These are phyloP conservation scores for Claviceps pazoutovae DNA, from an alignment of 2,329 filamentous ascomycete species.

Conservation along the genomic window DNA sequence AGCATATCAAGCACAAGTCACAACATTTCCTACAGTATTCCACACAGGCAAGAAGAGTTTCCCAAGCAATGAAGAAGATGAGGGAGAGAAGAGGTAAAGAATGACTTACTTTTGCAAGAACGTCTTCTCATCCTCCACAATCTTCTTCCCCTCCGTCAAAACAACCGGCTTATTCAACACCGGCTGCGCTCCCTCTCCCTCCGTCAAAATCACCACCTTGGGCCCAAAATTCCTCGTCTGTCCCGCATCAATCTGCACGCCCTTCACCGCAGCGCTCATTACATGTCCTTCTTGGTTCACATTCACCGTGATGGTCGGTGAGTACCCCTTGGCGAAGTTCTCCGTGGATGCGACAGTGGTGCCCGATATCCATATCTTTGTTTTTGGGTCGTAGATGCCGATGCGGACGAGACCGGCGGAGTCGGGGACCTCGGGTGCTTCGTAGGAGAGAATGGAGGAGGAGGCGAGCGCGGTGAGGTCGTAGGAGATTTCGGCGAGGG, in stretches of 20 bases:
- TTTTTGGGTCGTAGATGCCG: constrained; percentile 38
- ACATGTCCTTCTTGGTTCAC: constrained; percentile 31
- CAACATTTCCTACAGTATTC: no score
- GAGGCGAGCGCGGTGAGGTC: constrained; percentile 29
- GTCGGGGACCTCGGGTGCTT: constrained; percentile 38
- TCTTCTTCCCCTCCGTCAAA: constrained; percentile 45
- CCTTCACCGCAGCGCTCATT: constrained; percentile 37
- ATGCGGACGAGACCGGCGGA: constrained; percentile 38
- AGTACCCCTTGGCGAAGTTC: constrained; percentile 48
- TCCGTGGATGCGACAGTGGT: constrained; percentile 40
- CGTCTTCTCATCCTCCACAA: constrained; percentile 44
- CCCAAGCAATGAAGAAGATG: neutral
- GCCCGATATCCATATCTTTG: constrained; percentile 36
- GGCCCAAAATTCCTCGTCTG: constrained; percentile 52
- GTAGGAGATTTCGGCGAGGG: constrained; percentile 45
- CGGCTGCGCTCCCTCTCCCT: constrained; percentile 37
- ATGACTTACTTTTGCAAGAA: constrained; percentile 50
- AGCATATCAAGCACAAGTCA: constrained; percentile 8
- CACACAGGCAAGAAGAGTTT: no score
- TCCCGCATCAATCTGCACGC: constrained; percentile 48
- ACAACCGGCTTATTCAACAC: constrained; percentile 51
- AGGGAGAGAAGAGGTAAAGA: neutral
- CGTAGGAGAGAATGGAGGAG: constrained; percentile 39
- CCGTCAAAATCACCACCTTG: constrained; percentile 36
- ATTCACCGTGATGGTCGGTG: constrained; percentile 40